Base-by-base conservation (phyloP, 2,329 filamentous ascomycete species). In the Pseudogymnoascus sp. region DNA sequence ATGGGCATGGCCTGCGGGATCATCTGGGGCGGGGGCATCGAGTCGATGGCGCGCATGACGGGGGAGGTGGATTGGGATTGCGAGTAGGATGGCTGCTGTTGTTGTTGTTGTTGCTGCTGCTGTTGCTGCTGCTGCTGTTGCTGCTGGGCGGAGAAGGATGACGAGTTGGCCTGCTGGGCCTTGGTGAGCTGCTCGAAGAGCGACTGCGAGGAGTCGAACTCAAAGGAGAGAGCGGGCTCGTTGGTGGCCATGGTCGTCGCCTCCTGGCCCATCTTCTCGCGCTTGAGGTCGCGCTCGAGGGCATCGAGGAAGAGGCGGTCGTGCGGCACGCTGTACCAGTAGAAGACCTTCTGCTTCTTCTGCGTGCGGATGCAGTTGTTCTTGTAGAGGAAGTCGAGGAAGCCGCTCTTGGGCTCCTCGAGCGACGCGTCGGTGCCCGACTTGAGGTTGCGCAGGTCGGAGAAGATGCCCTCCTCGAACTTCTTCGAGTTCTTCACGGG, bases 341-440 rank as follows among this genome's bases (percentile, higher is more conserved):
- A 99, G 74, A 99, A 99, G 68, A 99, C 95, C 82, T 99, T 99
- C 75, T 99, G 95, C 84, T 99, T 99, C 87, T 99, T 99, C 78
- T 99, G 95, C 38, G 95, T 99, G 70, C 95, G 88, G 71, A 99
- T 99, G 83, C 95, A 99, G 82, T 99, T 99, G 85, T 99, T 99
- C 84, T 99, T 99, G 86, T 99, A 99, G 50, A 99, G 83, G 76
- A 97, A 99, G 78, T 99, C 95, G 66, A 99, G 85, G 79, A 99
- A 99, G 1, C 90, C 88, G 79, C 93, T 97, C 83, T 99, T 99
- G 63, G 95, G 95, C 81, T 99, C 95, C 79, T 99, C 95, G 65
- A 99, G 86, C 44, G 95, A 97, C 59, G 95, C 95, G 81, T 99
- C 95, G 71, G 93, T 97, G 68, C 95, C 95, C 23, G 95, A 96